Base-by-base conservation (phyloP, 805 yeast species). In the Suhomyces tanzawaensis region DNA sequence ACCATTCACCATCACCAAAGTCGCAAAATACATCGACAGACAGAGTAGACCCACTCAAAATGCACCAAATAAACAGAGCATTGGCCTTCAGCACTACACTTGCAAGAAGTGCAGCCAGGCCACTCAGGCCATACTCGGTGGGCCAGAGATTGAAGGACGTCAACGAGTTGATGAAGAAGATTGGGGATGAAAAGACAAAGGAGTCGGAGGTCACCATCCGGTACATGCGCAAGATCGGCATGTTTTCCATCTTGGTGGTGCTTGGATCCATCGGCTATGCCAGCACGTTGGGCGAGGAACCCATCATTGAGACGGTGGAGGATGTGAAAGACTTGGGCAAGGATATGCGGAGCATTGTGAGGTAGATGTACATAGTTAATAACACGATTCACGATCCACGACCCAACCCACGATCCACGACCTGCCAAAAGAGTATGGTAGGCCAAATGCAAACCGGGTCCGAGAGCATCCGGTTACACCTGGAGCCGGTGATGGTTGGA, bases 141-240 rank as follows among this genome's bases (percentile, higher is more conserved):
- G 44, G 44, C 30, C 27, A 45, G 17, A 53, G 46, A 36, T 44
- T 54, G 27, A 42, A 48, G 29, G 39, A 48, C 12, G 43, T 56
- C 32, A 61, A 62, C 39, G 38, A 42, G 31, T 42, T 46, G 26
- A 44, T 66, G 14, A 55, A 62, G 37, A 53, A 51, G 28, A 53
- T 68, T 14, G 68, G 64, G 4, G 62, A 60, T 33, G 72, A 64
- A 33, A 55, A 54, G 21, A 46, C 66, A 3, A 39, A 37, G 27
- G 67, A 57, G 31, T 56, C 69, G 3, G 48, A 55, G 35, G 51
- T 45, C 17, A 56, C 64, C 4, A 40, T 68, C 37, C 51, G 44
- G 38, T 43, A 39, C 18, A 40, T 56, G 32, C 52, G 62, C 9
- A 44, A 38, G 28, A 39, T 48, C 2, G 70, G 70, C 2, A 55